Evolutionary conservation across 106 monocot genomes (phyloP).

Genomic region (Allium fistulosum): DNA sequence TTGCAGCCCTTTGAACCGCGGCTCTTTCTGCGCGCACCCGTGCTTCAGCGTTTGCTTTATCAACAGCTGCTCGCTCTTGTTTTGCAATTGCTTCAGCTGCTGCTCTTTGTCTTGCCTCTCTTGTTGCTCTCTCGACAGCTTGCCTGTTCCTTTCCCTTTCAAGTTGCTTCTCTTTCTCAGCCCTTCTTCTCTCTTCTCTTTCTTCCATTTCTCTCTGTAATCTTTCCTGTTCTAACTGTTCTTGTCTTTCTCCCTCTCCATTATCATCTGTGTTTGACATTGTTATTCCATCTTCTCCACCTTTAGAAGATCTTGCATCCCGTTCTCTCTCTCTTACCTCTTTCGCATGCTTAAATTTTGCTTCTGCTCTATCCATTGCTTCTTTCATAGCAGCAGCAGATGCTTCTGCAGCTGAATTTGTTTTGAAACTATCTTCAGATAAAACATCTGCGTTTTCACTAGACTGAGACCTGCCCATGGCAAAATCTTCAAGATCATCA

Average conservation of each 20-base stretch:
- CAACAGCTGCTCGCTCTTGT: constrained; percentile 50
- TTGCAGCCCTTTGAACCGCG: constrained; percentile 54
- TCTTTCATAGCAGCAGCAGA: constrained; percentile 76
- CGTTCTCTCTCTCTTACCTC: constrained; percentile 75
- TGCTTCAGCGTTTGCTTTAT: constrained; percentile 36
- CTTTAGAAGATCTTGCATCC: constrained; percentile 38
- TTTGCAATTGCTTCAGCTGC: constrained; percentile 63
- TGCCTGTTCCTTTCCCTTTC: constrained; percentile 55
- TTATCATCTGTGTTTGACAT: constrained; percentile 18
- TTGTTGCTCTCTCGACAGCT: constrained; percentile 73
- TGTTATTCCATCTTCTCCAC: constrained; percentile 31
- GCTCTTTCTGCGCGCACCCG: constrained; percentile 52
- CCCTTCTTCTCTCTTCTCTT: constrained; percentile 61
- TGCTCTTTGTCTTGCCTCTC: constrained; percentile 93
- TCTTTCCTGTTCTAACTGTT: constrained; percentile 42
- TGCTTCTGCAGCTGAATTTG: constrained; percentile 54
- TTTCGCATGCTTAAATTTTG: constrained; percentile 80
- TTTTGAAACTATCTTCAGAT: constrained; percentile 47
- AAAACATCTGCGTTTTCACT: constrained; percentile 25
- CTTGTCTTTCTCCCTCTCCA: constrained; percentile 37
- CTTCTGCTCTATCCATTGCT: constrained; percentile 72
- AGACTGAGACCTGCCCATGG: constrained; percentile 37
- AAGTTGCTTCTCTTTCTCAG: constrained; percentile 49
- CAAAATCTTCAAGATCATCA: constrained; percentile 83
- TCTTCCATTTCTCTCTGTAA: constrained; percentile 57